These are phyloP conservation scores for Daedaleopsis sinensis DNA, from an alignment of 768 basidiomycete genomes.

Conservation along the genomic window DNA sequence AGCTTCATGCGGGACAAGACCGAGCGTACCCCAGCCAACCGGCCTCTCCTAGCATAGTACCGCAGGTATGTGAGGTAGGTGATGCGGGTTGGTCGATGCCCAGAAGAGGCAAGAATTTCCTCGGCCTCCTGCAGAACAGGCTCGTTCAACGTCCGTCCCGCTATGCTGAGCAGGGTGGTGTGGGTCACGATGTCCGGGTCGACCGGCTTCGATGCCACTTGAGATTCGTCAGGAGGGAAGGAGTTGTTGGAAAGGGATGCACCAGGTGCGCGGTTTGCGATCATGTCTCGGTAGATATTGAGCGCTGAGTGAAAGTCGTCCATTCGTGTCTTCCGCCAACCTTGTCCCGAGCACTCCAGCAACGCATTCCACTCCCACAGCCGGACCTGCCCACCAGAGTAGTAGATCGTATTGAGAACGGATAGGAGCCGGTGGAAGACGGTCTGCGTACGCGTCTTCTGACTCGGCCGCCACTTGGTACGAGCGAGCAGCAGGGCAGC, in stretches of 20 bases:
- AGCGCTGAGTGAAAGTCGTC: conserved; percentile 65
- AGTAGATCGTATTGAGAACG: conserved; percentile 60
- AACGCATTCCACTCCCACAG: conserved; percentile 80
- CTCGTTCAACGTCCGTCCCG: conserved; percentile 50
- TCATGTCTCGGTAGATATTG: conserved; percentile 63
- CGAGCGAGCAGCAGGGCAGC: conserved; percentile 55
- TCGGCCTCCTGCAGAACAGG: conserved; percentile 53
- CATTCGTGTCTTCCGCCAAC: conserved; percentile 58
- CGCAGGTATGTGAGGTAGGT: conserved; percentile 64
- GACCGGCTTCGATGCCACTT: conserved; percentile 16
- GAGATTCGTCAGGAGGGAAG: conserved; percentile 1
- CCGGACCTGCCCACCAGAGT: conserved; percentile 55
- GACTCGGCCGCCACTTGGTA: conserved; percentile 27
- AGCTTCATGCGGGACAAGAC: conserved; percentile 56
- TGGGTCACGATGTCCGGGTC: conserved; percentile 71
- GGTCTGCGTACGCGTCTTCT: conserved; percentile 55
- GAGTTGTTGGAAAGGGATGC: conserved; percentile 21
- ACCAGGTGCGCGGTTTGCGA: conserved; percentile 47
- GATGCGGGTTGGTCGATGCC: conserved; percentile 58
- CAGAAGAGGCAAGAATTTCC: conserved; percentile 55
- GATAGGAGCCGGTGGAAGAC: conserved; percentile 69
- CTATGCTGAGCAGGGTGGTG: conserved; percentile 67
- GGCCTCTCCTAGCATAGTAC: conserved; percentile 51
- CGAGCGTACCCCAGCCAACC: conserved; percentile 57
- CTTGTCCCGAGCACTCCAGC: conserved; percentile 66